These are phyloP conservation scores for Kwoniella europaea DNA, from an alignment of 768 basidiomycete genomes.

Conservation along the genomic window DNA sequence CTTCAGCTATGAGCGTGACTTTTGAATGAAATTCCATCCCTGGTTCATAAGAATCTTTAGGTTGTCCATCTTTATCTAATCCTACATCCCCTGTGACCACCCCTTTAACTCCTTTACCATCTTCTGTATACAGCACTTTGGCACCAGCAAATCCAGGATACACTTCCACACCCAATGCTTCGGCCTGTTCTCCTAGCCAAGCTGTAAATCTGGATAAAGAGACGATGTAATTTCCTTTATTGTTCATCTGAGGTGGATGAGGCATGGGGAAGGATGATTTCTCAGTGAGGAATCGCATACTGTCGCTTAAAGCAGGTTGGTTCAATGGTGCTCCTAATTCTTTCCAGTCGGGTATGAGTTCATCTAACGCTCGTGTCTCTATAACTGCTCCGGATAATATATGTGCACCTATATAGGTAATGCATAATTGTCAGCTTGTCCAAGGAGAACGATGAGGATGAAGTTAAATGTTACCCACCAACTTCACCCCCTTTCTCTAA, in stretches of 20 bases:
- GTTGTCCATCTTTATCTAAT: constrained; percentile 72
- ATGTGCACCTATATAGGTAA: constrained; percentile 71
- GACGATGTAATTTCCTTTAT: constrained; percentile 89
- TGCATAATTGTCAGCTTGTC: background rate
- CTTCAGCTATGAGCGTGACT: constrained; percentile 90
- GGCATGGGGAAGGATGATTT: constrained; percentile 77
- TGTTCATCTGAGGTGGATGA: constrained; percentile 96
- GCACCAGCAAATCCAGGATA: constrained; percentile 98
- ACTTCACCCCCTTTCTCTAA: constrained; percentile 94
- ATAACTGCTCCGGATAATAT: constrained; percentile 95
- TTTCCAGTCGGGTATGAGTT: constrained; percentile 85
- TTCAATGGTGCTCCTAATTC: constrained; percentile 75
- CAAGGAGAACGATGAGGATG: background rate
- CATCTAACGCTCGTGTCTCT: constrained; percentile 87
- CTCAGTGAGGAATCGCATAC: constrained; percentile 83
- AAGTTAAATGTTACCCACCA: constrained; percentile 64
- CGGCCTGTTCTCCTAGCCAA: constrained; percentile 86
- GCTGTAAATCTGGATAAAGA: constrained; percentile 86
- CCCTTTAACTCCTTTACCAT: constrained; percentile 70
- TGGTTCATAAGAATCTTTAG: constrained; percentile 89
- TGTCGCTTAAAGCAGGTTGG: constrained; percentile 74
- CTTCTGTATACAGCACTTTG: constrained; percentile 71
- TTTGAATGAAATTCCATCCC: constrained; percentile 95
- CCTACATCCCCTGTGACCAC: constrained; percentile 94
- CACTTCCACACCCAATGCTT: constrained; percentile 83